Conservation (phyloP, 805 yeast species). For the Metschnikowia lunata region DNA sequence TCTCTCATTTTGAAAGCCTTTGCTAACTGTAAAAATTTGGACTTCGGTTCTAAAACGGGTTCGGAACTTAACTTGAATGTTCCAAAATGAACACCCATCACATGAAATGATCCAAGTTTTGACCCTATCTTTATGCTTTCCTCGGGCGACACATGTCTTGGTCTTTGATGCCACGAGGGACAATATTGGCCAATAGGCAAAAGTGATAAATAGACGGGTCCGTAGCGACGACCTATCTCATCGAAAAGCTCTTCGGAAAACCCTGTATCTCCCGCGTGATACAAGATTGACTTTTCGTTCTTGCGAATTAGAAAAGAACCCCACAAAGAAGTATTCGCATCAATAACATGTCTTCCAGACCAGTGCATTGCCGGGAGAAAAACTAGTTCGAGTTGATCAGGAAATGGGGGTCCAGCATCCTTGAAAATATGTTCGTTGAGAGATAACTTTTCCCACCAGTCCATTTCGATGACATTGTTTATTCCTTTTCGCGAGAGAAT, state of each 20-base stretch:
- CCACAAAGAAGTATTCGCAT: constrained; percentile 82
- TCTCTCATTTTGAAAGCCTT: constrained; percentile 28
- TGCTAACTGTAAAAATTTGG: constrained; percentile 48
- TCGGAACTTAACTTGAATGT: constrained; percentile 88
- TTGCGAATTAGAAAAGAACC: constrained; percentile 73
- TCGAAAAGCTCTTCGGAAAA: constrained; percentile 70
- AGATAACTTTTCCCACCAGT: constrained; percentile 77
- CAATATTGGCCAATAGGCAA: constrained; percentile 94
- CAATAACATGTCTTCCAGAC: constrained; percentile 83
- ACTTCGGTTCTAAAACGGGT: constrained; percentile 79
- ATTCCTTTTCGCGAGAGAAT: constrained; percentile 58
- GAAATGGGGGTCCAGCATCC: constrained; percentile 19
- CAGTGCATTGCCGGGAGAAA: constrained; percentile 97
- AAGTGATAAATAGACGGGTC: constrained; percentile 56
- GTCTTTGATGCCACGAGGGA: constrained; percentile 90
- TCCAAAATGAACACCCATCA: constrained; percentile 95
- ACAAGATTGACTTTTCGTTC: constrained; percentile 66
- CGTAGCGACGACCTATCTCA: constrained; percentile 60
- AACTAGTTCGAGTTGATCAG: constrained; percentile 66
- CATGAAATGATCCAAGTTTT: constrained; percentile 54
- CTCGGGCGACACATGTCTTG: constrained; percentile 80
- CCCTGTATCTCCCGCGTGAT: constrained; percentile 96
- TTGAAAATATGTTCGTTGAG: constrained; percentile 39
- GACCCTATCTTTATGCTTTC: constrained; percentile 69
- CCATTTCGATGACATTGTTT: constrained; percentile 64